Base-by-base conservation (phyloP, 1,139 yeast species). In the Nakaseomyces nivariensis region DNA sequence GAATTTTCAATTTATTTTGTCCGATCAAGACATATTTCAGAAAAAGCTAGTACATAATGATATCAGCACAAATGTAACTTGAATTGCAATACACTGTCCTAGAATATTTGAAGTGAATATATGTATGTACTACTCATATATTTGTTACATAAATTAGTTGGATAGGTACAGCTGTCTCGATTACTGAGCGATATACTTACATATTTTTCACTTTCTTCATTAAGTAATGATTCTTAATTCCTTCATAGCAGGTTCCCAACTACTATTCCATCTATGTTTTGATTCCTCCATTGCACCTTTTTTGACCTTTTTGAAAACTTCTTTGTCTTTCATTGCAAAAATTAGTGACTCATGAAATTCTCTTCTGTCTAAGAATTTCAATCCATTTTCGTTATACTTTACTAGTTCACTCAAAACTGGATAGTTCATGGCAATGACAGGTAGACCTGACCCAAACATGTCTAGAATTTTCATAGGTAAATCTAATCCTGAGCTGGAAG, bases 401-500 rank as follows among this genome's bases (percentile, higher is more conserved):
- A 84, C 85, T 48, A 84, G 65, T 58, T 84, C 92, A 8, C 70
- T 70, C 25, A 85, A 74, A 7, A 96, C 94, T 0, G 85, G 81
- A 64, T 86, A 92, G 40, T 74, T 71, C 50, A 90, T 71, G 0
- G 96, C 80, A 3, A 90, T 72, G 0, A 89, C 97, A 1, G 98
- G 99, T 6, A 92, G 72, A 0, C 98, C 98, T 56, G 95, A 87
- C 0, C 98, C 98, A 72, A 90, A 90, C 77, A 92, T 82, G 62
- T 92, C 99, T 7, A 92, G 84, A 41, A 92, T 86, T 66, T 94
- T 94, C 99, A 94, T 94, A 0, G 99, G 99, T 52, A 94, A 72
- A 62, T 94, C 99, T 53, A 87, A 74, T 0, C 99, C 98, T 49
- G 95, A 85, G 37, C 95, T 85, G 0, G 97, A 89, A 4, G 84